Evolutionary conservation across 768 basidiomycete genomes (phyloP), one percentile per base, ranked within the genome.

Genomic region (Lactarius akahatsu): DNA sequence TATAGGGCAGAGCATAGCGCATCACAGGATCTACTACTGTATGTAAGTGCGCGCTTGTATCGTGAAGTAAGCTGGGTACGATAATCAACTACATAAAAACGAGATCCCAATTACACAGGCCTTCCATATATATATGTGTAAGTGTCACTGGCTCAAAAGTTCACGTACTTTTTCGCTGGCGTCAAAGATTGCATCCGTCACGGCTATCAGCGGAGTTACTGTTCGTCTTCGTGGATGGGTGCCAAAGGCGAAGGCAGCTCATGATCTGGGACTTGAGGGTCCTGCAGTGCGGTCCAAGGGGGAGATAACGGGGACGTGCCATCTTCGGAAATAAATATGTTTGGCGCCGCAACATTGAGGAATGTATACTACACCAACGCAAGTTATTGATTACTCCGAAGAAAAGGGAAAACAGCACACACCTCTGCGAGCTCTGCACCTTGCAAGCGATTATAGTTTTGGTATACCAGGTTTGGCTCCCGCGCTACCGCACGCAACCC

Each of bases 401-500:
- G 34, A 28, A 20, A 34, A 43, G 32, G 26, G 16, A 30, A 23
- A 15, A 23, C 28, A 32, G 65, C 34, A 34, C 75, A 7, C 47
- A 77, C 77, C 73, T 78, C 77, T 5, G 74, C 72, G 5, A 77
- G 69, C 43, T 72, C 72, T 16, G 76, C 71, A 4, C 71, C 65
- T 32, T 66, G 68, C 26, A 71, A 66, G 26, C 73, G 64, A 58
- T 73, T 69, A 40, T 67, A 69, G 63, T 77, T 77, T 20, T 74
- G 67, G 65, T 77, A 76, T 5, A 77, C 69, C 54, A 78, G 52
- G 65, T 78, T 78, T 6, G 76, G 73, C 73, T 83, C 82, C 4
- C 77, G 79, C 77, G 78, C 80, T 62, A 82, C 82, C 18, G 82
- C 79, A 59, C 82, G 74, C 54, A 84, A 70, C 34, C 82, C 83